Evolutionary conservation across 2,329 filamentous ascomycete species (phyloP).

Genomic region (Trichocomaceae sp.): DNA sequence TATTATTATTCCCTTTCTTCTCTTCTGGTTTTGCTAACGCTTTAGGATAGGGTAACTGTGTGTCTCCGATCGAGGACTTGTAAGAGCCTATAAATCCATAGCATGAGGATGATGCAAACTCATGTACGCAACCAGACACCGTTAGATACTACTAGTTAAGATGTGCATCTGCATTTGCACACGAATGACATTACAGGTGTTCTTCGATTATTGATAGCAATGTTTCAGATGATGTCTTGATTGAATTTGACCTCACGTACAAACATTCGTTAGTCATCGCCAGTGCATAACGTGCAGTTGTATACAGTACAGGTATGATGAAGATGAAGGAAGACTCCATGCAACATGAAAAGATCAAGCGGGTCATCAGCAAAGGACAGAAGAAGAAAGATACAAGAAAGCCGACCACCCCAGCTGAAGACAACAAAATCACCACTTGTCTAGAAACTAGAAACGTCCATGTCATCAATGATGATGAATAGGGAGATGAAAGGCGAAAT

Average conservation of each 20-base stretch:
- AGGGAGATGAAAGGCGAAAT: not conserved
- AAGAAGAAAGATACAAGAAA: not conserved
- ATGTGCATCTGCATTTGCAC: not conserved
- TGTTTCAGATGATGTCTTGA: not conserved
- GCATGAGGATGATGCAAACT: not conserved
- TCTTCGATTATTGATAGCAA: not conserved
- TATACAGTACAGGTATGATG: constrained; percentile 1
- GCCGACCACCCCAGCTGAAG: too few relatives aligned
- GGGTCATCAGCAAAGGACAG: not conserved
- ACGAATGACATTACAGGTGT: not conserved
- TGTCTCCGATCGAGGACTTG: constrained; percentile 2
- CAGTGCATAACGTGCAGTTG: constrained; percentile 2
- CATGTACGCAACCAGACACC: too few relatives aligned
- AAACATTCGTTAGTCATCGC: constrained; percentile 3
- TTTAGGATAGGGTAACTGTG: constrained; percentile 5
- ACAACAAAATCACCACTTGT: not conserved
- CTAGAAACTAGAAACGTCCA: not conserved
- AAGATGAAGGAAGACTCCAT: constrained; percentile 8
- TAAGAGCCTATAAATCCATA: not conserved
- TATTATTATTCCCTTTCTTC: not conserved
- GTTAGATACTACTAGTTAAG: too few relatives aligned
- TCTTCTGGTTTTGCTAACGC: not conserved
- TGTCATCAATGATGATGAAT: not conserved
- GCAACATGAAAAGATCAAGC: constrained; percentile 1
- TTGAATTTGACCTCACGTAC: not conserved